These are phyloP conservation scores for Trichocladium uniseriatum DNA, from an alignment of 495 filamentous ascomycete species.

Conservation along the genomic window DNA sequence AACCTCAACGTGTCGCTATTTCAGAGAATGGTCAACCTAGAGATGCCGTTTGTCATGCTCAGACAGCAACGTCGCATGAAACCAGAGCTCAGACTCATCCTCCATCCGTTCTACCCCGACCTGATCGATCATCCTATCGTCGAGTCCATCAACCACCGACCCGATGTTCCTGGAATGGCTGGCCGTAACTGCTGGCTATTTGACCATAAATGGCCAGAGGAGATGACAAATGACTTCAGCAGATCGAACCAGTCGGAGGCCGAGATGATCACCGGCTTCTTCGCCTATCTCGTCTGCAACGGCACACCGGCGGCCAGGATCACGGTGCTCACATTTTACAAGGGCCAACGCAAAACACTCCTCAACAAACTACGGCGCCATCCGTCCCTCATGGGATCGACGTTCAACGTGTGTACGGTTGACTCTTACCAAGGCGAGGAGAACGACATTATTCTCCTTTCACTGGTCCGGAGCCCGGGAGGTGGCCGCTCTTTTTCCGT, in stretches of 20 bases:
- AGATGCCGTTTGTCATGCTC: constrained; percentile 53
- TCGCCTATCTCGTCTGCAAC: constrained; percentile 61
- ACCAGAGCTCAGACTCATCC: constrained; percentile 53
- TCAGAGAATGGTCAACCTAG: constrained; percentile 59
- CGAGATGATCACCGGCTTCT: constrained; percentile 66
- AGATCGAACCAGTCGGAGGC: constrained; percentile 67
- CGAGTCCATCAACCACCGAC: constrained; percentile 31
- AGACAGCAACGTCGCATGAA: constrained; percentile 64
- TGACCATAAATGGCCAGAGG: constrained; percentile 60
- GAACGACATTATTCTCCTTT: constrained; percentile 77
- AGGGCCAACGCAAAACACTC: constrained; percentile 67
- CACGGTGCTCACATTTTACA: constrained; percentile 86
- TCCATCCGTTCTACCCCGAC: constrained; percentile 55
- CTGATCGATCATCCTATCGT: constrained; percentile 66
- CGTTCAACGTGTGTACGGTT: constrained; percentile 69
- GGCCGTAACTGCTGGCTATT: constrained; percentile 59
- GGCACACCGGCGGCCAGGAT: constrained; percentile 51
- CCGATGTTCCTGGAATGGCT: constrained; percentile 72
- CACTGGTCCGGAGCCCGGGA: constrained; percentile 61
- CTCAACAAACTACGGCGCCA: constrained; percentile 43
- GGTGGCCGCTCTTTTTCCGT: constrained; percentile 30
- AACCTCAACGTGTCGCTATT: constrained; percentile 42
- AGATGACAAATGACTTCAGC: constrained; percentile 54
- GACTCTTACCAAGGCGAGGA: constrained; percentile 95
- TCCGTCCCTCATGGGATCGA: constrained; percentile 36